These are phyloP conservation scores for Saccharomycopsis sp. DNA, from an alignment of 805 yeast species.

Conservation along the genomic window DNA sequence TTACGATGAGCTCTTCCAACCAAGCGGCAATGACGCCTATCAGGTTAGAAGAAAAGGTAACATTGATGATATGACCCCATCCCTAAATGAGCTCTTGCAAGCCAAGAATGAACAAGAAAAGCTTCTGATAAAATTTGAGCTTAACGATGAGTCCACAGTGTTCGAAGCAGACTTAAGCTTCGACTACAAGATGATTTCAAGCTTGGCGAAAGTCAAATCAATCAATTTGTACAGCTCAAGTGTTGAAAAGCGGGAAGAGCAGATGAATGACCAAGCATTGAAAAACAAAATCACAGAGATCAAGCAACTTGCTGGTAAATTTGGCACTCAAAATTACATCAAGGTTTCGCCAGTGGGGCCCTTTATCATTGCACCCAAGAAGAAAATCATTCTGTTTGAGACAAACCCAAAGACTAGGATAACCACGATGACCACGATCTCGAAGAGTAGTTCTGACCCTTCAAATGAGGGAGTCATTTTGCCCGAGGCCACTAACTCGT, in stretches of 20 bases:
- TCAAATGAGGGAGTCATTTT: not conserved
- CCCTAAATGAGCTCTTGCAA: slow-evolving; percentile 4
- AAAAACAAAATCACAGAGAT: no score
- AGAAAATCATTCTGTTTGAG: slow-evolving; percentile 9
- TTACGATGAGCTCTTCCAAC: slow-evolving; percentile 10
- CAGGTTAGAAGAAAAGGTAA: not conserved
- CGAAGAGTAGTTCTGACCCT: not conserved
- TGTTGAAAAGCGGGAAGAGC: slow-evolving; percentile 2
- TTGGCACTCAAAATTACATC: no score
- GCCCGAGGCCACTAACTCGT: no score
- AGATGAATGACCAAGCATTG: slow-evolving; percentile 2
- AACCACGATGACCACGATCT: slow-evolving; percentile 1
- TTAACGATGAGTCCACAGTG: not conserved
- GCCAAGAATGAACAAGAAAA: not conserved
- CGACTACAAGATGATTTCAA: slow-evolving; percentile 7
- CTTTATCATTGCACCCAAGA: slow-evolving; percentile 1
- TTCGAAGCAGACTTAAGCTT: slow-evolving; percentile 8
- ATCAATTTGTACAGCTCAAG: slow-evolving; percentile 3
- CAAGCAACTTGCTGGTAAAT: no score
- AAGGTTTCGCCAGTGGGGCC: slow-evolving; percentile 6
- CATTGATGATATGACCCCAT: not conserved
- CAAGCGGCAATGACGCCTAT: not conserved
- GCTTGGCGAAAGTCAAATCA: slow-evolving; percentile 8
- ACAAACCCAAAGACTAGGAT: slow-evolving; percentile 1
- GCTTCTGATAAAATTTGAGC: slow-evolving; percentile 6